Conservation (phyloP, 1,284 basidiomycete genomes). For the Kalmanozyma brasiliensis region DNA sequence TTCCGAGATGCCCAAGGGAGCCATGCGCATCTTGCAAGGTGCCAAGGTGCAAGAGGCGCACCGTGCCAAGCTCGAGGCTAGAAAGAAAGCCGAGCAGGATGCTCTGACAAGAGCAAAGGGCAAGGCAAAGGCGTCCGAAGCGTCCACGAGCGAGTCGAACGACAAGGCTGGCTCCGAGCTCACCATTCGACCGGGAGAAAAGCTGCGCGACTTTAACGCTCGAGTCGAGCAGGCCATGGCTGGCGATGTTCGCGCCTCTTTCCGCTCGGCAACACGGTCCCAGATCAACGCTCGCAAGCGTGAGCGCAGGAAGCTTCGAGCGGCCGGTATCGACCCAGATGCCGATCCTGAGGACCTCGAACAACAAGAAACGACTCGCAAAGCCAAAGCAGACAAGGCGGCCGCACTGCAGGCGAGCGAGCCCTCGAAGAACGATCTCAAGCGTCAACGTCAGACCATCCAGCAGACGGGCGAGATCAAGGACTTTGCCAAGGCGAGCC, state of each 20-base stretch:
- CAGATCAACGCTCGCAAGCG: conserved; percentile 54
- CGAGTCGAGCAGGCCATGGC: conserved; percentile 61
- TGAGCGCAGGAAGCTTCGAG: conserved; percentile 39
- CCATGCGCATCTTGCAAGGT: conserved; percentile 56
- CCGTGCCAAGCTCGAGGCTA: conserved; percentile 29
- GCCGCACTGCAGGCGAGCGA: conserved; percentile 42
- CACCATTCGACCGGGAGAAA: conserved; percentile 60
- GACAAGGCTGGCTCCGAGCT: conserved; percentile 21
- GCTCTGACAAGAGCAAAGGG: conserved; percentile 37
- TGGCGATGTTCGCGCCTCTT: conserved; percentile 44
- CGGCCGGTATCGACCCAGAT: conserved; percentile 41
- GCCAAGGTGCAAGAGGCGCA: conserved; percentile 54
- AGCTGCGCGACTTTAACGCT: conserved; percentile 60
- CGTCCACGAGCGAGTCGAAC: conserved; percentile 2
- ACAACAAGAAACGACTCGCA: conserved; percentile 33
- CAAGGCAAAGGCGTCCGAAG: conserved; percentile 24
- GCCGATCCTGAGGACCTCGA: conserved; percentile 31
- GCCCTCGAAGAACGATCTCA: conserved; percentile 44
- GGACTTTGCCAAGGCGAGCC: conserved; percentile 50
- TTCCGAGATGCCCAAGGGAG: conserved; percentile 55
- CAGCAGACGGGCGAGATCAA: conserved; percentile 50
- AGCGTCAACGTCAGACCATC: conserved; percentile 41
- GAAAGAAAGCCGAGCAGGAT: conserved; percentile 23
- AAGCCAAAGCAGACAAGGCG: conserved; percentile 50
- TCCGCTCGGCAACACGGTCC: conserved; percentile 47